Base-by-base conservation (phyloP, 2,329 filamentous ascomycete genomes). In the Whalleya microplaca region DNA sequence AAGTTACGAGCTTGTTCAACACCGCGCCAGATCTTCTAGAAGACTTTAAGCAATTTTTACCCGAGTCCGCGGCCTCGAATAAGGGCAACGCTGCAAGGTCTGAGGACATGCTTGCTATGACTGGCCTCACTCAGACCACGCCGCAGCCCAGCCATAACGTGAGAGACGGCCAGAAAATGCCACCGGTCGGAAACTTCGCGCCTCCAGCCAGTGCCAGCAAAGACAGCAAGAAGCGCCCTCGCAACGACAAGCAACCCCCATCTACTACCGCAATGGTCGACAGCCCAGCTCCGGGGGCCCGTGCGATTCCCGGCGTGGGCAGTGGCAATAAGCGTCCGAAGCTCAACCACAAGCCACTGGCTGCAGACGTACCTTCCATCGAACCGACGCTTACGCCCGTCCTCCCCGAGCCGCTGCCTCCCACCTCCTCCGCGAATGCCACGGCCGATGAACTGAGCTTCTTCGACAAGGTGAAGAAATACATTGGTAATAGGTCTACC, bases 31-130 rank as follows among this genome's bases (percentile, higher is more conserved):
- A 99, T 75, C 84, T 99, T 12, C 80, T 99, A 2, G 95, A 99
- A 74, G 95, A 99, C 70, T 99, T 99, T 72, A 99, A 99, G 73
- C 95, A 99, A 70, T 99, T 99, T 65, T 81, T 99, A 7, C 95
- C 95, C 0, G 95, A 99, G 72, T 96, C 94, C 43, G 82, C 84
- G 55, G 80, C 82, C 1, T 84, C 84, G 58, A 79, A 75, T 81
- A 66, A 90, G 83, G 72, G 84, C 76, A 58, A 82, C 80, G 61
- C 80, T 75, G 56, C 81, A 76, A 86, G 88, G 53, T 79, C 84
- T 44, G 82, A 84, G 41, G 91, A 92, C 64, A 88, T 92, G 56
- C 82, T 84, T 21, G 84, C 82, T 9, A 76, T 83, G 37, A 72
- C 75, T 16, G 66, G 76, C 8, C 69, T 80, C 20, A 75, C 77